phyloP scores from a whole-genome alignment of 2,329 filamentous ascomycete genomes.

The Septoria petroselini region DNA sequence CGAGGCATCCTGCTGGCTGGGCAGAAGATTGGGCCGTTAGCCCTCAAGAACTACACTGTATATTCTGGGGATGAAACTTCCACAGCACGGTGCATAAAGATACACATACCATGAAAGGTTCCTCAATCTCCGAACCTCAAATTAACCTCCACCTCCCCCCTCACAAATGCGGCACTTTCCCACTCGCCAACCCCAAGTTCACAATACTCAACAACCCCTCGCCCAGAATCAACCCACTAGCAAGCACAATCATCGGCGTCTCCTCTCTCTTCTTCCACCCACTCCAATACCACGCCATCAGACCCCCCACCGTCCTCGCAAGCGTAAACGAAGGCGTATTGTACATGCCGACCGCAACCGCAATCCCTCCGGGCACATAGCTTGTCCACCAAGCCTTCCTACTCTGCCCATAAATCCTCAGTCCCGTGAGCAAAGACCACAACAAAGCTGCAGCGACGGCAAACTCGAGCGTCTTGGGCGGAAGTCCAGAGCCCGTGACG shows the following conservation, averaged over 20 bases:
- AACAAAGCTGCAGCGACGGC: constrained; percentile 70
- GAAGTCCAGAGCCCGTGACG: constrained; percentile 85
- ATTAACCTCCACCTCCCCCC: not conserved
- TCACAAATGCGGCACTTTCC: constrained; percentile 67
- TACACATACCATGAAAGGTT: no score
- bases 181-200: constrained; percentile 77
- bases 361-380: constrained; percentile 86
- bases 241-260: constrained; percentile 83
- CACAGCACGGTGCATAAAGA: no score
- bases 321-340: constrained; percentile 95
- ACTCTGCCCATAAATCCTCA: constrained; percentile 58
- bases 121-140: no score
- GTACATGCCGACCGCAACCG: constrained; percentile 96
- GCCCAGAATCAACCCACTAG: constrained; percentile 83
- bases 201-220: constrained; percentile 91
- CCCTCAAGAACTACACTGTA: no score
- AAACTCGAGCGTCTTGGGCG: constrained; percentile 77
- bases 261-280: constrained; percentile 54
- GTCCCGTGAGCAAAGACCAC: constrained; percentile 67
- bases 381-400: constrained; percentile 60
- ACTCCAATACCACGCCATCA: constrained; percentile 75
- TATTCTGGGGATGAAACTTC: no score
- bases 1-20: no score
- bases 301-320: constrained; percentile 76
- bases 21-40: no score